Conservation (phyloP, 176 grass and related monocot species). For the Aegilops tauschii region DNA sequence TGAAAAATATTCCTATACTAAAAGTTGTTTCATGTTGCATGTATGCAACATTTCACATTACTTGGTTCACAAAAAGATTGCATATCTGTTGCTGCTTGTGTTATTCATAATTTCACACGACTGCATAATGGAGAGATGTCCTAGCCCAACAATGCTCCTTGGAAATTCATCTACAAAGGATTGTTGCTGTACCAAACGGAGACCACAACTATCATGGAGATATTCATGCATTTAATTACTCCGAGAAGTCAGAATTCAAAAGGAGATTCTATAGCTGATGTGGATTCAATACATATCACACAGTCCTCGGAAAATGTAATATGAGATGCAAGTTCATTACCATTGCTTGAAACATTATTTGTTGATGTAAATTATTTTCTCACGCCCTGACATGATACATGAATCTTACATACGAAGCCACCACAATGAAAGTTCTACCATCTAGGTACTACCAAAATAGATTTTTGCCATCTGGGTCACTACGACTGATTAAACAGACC, state of each 20-base stretch:
- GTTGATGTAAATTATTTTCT: too few species aligned
- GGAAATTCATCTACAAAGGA: neutral
- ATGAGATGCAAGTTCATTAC: neutral
- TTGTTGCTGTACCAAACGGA: neutral
- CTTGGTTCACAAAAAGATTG: neutral
- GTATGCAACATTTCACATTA: neutral
- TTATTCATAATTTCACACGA: neutral
- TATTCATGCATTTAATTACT: neutral
- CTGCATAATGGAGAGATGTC: neutral
- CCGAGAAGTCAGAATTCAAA: neutral
- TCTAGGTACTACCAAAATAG: too few species aligned
- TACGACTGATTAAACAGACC: too few species aligned
- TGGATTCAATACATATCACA: neutral
- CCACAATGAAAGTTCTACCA: too few species aligned
- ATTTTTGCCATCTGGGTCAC: too few species aligned
- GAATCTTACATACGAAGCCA: too few species aligned
- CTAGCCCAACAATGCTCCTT: neutral
- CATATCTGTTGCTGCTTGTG: neutral
- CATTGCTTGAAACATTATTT: neutral
- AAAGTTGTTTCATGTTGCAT: neutral
- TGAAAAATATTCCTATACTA: neutral
- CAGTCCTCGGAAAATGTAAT: neutral
- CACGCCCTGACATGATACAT: too few species aligned
- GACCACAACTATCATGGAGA: neutral
- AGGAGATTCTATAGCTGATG: neutral